Evolutionary conservation across 176 grass and related monocot species (phyloP), one percentile per base, ranked within the genome.

Genomic region (Triticum turgidum): DNA sequence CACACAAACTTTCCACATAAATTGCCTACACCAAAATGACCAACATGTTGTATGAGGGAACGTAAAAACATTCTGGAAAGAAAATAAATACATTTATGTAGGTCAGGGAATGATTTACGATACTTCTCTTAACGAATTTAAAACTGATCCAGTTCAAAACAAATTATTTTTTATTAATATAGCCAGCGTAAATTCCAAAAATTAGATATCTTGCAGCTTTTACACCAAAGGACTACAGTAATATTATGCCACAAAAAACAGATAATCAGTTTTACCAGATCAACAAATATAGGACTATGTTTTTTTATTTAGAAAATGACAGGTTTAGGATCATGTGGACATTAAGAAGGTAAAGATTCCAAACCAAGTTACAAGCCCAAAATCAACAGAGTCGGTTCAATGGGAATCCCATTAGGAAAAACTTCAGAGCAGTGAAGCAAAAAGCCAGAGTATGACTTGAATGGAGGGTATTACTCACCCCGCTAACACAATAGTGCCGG

Each of bases 1-100:
- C 97, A 98, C 25, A 92, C 89, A 54, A 91, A 65, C 14, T 92
- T 88, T 30, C 89, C 91, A 79, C 73, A 90, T 81, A 91, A 70
- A 85, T 94, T 96, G 20, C 88, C 97, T 96, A 77, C 41, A 84
- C 37, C 25, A 69, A 73, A 75, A 83, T 64, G 20, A 83, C 1
- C 66, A 83, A 49, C 37, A 69, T 69, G 56, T 45, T 69, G 5
- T 8, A 4, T 29, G 37, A 69, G 17, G 38, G 11, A 76, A 88
- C 18, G 32, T 4, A 65, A 89, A 34, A 18, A 76, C 8, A 9
- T 45, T 59, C 15, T 58, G 1, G 37, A 69, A 77, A 25, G 41
- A 65, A 61, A 78, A 58, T 33, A 63, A 89, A 68, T 3, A 56
- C 22, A 67, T 22, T 20, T 12, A 83, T 44, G 20, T 77, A 64